These are phyloP conservation scores for Syzygium syzygioides DNA, from an alignment of 441 rosid species.

Conservation along the genomic window DNA sequence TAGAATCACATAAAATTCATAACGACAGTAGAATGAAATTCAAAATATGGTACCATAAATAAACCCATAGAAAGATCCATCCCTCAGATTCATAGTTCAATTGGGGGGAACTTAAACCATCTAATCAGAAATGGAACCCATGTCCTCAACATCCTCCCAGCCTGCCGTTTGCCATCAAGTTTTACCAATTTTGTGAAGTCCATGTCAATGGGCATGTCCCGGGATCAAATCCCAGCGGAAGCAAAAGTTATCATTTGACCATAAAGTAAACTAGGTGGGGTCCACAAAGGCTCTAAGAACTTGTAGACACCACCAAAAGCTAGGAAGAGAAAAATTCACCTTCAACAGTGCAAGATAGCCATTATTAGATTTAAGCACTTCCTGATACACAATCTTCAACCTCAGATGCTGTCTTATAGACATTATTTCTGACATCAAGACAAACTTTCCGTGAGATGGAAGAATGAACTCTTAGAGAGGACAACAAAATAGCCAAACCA, in stretches of 20 bases:
- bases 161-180: background rate
- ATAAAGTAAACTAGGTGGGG: background rate
- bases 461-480: background rate
- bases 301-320: background rate
- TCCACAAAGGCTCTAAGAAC: background rate
- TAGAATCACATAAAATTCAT: background rate
- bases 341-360: background rate
- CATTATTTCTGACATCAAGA: background rate
- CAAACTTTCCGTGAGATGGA: background rate
- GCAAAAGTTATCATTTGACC: background rate
- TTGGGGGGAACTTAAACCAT: background rate
- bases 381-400: background rate
- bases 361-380: background rate
- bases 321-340: background rate
- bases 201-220: background rate
- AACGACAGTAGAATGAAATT: background rate
- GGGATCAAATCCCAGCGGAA: background rate
- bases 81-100: background rate
- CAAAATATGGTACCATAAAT: background rate
- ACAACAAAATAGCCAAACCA: background rate
- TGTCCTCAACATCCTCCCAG: background rate
- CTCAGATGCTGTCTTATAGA: background rate
- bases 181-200: background rate
- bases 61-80: background rate
- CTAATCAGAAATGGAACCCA: background rate